Evolutionary conservation across 768 basidiomycete species (phyloP).

Genomic region (Podaxis sp.): DNA sequence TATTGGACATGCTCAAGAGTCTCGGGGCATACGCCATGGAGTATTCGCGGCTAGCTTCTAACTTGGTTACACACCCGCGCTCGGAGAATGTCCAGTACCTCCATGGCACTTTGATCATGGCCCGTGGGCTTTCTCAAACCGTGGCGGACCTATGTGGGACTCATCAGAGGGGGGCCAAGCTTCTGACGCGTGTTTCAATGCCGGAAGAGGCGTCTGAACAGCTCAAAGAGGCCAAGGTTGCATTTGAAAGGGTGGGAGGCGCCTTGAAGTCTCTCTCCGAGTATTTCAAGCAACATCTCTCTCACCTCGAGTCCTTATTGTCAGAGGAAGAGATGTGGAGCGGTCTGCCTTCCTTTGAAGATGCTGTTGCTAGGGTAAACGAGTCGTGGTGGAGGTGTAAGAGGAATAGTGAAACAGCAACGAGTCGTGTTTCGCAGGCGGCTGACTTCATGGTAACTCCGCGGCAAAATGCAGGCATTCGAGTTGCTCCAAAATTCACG

Average conservation of each 20-base stretch:
- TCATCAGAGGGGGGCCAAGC: background rate
- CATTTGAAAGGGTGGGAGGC: background rate
- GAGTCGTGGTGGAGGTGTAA: background rate
- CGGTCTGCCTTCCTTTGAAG: background rate
- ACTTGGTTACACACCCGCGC: background rate
- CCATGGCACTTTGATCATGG: background rate
- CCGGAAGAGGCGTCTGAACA: background rate
- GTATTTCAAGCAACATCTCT: background rate
- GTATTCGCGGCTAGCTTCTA: background rate
- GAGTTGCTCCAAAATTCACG: too few relatives aligned
- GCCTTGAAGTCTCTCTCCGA: background rate
- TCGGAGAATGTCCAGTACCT: background rate
- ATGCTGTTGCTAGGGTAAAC: background rate
- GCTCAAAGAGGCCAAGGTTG: background rate
- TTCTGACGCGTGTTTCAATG: background rate
- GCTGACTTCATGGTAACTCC: background rate
- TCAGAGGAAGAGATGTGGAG: background rate
- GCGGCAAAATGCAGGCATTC: background rate
- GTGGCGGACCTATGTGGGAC: background rate
- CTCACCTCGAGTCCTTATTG: background rate
- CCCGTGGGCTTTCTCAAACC: background rate
- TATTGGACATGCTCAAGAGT: background rate
- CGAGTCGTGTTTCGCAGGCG: background rate
- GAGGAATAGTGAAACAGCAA: background rate
- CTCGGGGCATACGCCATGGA: background rate